A percentile compares a stretch with the other conserved stretches of the same genome.
phyloP scores from a whole-genome alignment of 2,329 filamentous ascomycete species.

The Neocucurbitaria cava region DNA sequence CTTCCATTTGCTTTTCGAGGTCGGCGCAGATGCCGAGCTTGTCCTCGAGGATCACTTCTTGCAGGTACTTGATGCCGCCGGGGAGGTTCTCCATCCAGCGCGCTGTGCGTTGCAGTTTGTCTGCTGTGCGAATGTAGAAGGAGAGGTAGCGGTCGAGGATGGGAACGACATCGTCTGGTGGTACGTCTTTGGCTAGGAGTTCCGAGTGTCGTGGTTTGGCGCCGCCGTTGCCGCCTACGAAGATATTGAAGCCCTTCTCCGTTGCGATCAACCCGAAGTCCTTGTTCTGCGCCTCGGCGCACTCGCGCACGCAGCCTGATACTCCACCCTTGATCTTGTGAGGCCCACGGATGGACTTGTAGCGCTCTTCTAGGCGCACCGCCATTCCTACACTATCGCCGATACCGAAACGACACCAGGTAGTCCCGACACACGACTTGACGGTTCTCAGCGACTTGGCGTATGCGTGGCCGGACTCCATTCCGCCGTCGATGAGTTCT shows the following conservation, averaged over 20 bases:
- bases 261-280: constrained; percentile 93
- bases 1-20: constrained; percentile 86
- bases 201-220: constrained; percentile 84
- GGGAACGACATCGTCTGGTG: constrained; percentile 79
- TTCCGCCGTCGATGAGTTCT: constrained; percentile 78
- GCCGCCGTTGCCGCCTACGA: constrained; percentile 87
- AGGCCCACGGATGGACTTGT: constrained; percentile 87
- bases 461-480: constrained; percentile 92
- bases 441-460: constrained; percentile 88
- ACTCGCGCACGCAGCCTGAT: constrained; percentile 89
- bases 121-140: constrained; percentile 92
- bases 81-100: constrained; percentile 86
- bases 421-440: constrained; percentile 89
- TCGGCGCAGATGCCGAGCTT: constrained; percentile 84
- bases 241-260: constrained; percentile 93
- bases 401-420: constrained; percentile 89
- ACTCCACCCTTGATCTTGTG: constrained; percentile 94
- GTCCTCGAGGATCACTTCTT: constrained; percentile 83
- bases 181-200: constrained; percentile 84
- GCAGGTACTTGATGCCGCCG: constrained; percentile 82
- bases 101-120: constrained; percentile 87
- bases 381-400: constrained; percentile 93
- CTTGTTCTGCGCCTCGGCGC: constrained; percentile 90
- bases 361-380: constrained; percentile 83
- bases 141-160: constrained; percentile 89